These are phyloP conservation scores for Barnettozyma sucrosica DNA, from an alignment of 805 yeast species.

Conservation along the genomic window DNA sequence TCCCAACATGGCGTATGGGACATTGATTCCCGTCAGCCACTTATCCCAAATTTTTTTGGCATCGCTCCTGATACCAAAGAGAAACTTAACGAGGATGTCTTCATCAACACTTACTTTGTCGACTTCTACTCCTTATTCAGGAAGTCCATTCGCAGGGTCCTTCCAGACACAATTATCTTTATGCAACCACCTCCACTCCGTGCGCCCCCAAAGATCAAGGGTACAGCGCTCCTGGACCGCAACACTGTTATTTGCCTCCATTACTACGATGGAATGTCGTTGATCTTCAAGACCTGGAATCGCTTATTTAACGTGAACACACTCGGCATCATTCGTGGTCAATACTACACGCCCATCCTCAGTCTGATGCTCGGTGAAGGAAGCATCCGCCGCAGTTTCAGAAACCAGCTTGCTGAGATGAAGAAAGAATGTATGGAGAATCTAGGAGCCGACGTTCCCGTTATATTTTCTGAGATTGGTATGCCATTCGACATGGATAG, in stretches of 20 bases:
- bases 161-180: slow-evolving; percentile 47
- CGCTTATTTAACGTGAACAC: slow-evolving; percentile 80
- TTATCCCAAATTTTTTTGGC: slow-evolving; percentile 48
- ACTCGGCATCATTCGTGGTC: slow-evolving; percentile 75
- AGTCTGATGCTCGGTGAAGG: slow-evolving; percentile 79
- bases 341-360: slow-evolving; percentile 64
- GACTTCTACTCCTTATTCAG: slow-evolving; percentile 52
- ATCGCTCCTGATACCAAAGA: slow-evolving; percentile 34
- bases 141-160: slow-evolving; percentile 39
- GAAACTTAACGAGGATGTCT: slow-evolving; percentile 43
- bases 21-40: slow-evolving; percentile 29
- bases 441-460: slow-evolving; percentile 63
- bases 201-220: slow-evolving; percentile 61
- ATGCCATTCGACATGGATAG: slow-evolving; percentile 95
- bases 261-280: slow-evolving; percentile 90
- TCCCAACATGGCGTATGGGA: slow-evolving; percentile 80
- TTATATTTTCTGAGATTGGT: slow-evolving; percentile 89
- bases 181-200: slow-evolving; percentile 81
- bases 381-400: slow-evolving; percentile 67
- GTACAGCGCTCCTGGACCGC: slow-evolving; percentile 45
- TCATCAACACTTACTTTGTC: slow-evolving; percentile 60
- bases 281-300: slow-evolving; percentile 91
- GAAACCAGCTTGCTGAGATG: slow-evolving; percentile 62
- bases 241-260: slow-evolving; percentile 79
- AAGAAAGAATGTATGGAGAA: slow-evolving; percentile 53